Percentiles rank a stretch among this genome's conserved stretches.
Evolutionary conservation across 176 grass and related monocot species (phyloP).

Genomic region (Saccharum officinarum): DNA sequence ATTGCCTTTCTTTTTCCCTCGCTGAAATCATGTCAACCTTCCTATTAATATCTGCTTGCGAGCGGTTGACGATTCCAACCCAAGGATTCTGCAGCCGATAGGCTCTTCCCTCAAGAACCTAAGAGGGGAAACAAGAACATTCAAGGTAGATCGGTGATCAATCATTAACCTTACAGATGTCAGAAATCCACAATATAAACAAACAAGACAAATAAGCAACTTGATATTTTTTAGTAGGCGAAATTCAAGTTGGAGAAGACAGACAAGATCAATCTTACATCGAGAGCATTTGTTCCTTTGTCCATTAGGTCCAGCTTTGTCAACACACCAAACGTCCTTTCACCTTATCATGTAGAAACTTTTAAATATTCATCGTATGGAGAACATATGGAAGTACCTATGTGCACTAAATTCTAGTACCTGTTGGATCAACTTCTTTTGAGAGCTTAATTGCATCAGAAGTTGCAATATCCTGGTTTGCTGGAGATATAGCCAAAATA

Average conservation of each 20-base stretch:
- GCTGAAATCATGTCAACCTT: slow-evolving; percentile 77
- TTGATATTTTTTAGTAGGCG: background rate
- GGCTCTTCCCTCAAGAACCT: slow-evolving; percentile 85
- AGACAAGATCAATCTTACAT: slow-evolving; percentile 46
- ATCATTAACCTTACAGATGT: background rate
- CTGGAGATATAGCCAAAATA: slow-evolving; percentile 57
- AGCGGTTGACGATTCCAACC: slow-evolving; percentile 89
- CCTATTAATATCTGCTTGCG: slow-evolving; percentile 89
- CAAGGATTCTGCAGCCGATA: slow-evolving; percentile 65
- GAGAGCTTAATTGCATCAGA: slow-evolving; percentile 21
- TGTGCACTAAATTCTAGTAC: slow-evolving; percentile 19
- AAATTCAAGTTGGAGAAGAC: background rate
- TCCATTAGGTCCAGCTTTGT: slow-evolving; percentile 95
- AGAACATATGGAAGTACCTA: background rate
- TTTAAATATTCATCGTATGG: background rate
- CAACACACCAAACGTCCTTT: slow-evolving; percentile 87
- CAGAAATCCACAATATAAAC: background rate
- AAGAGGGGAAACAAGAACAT: slow-evolving; percentile 1
- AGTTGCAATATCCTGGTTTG: slow-evolving; percentile 20
- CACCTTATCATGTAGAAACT: slow-evolving; percentile 49
- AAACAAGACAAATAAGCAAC: background rate
- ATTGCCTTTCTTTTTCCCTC: slow-evolving; percentile 65
- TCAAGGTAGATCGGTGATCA: background rate
- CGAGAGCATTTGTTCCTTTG: slow-evolving; percentile 79
- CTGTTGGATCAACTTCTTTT: slow-evolving; percentile 56